Conservation (phyloP, 257 asterid genomes). For the Solanum chaucha region DNA sequence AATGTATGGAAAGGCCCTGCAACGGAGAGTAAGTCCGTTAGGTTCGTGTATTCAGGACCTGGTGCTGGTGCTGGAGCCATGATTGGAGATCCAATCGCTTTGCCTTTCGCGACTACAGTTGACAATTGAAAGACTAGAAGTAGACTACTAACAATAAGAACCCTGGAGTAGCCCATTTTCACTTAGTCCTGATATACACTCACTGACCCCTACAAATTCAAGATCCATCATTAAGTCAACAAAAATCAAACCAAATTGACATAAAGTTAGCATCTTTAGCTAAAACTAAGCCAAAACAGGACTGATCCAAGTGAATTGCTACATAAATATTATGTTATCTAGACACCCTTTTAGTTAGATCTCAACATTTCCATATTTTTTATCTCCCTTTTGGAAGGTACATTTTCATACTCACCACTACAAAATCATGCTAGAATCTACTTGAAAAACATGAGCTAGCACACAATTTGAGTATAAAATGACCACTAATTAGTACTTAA, state of each 20-base stretch:
- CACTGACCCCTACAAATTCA: conserved; percentile 1
- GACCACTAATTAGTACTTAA: background rate
- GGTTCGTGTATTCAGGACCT: conserved; percentile 51
- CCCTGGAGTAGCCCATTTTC: conserved; percentile 18
- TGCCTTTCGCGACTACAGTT: conserved; percentile 23
- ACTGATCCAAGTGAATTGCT: background rate
- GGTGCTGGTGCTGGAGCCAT: conserved; percentile 61
- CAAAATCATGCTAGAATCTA: background rate
- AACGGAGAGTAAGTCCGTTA: conserved; percentile 50
- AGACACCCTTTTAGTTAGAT: background rate
- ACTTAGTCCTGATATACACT: background rate
- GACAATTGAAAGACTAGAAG: conserved; percentile 15
- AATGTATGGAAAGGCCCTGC: conserved; percentile 79
- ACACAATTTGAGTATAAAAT: background rate
- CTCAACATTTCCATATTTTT: background rate
- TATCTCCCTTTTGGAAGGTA: background rate
- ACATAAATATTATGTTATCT: background rate
- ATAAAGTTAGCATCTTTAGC: background rate
- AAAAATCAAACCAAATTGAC: background rate
- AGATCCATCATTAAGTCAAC: background rate
- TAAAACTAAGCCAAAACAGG: background rate
- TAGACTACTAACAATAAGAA: conserved; percentile 2
- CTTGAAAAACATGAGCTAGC: background rate
- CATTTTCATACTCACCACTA: background rate
- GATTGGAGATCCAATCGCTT: conserved; percentile 17